phyloP scores from a whole-genome alignment of 1,284 basidiomycete species.

The Ustilago nuda region DNA sequence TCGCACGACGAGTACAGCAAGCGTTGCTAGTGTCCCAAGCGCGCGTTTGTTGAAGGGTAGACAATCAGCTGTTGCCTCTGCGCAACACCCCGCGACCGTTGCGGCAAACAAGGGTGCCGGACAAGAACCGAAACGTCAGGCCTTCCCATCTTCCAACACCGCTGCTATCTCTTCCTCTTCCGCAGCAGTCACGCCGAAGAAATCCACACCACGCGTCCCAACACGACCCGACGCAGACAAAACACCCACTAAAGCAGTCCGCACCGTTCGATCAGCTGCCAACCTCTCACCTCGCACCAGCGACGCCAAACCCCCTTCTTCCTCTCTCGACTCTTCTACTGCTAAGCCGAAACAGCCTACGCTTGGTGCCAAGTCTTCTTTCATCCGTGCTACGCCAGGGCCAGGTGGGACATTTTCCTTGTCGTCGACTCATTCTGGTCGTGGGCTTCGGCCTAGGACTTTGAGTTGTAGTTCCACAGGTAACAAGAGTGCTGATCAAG shows the following conservation, averaged over 20 bases:
- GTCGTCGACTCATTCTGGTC: slow-evolving; percentile 22
- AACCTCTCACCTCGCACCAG: slow-evolving; percentile 9
- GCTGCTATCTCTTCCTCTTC: background rate
- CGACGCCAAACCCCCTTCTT: background rate
- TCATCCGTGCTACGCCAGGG: slow-evolving; percentile 47
- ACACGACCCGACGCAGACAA: slow-evolving; percentile 15
- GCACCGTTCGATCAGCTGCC: slow-evolving; percentile 19
- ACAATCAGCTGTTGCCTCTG: background rate
- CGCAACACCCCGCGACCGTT: background rate
- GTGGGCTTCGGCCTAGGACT: slow-evolving; percentile 20
- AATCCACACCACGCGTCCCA: slow-evolving; percentile 1
- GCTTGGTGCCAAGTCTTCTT: slow-evolving; percentile 30
- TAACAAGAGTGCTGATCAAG: background rate
- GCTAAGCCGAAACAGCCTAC: slow-evolving; percentile 5
- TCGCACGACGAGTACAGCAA: slow-evolving; percentile 19
- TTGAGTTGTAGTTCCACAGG: slow-evolving; percentile 11
- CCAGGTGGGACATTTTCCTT: slow-evolving; percentile 47
- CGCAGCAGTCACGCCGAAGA: slow-evolving; percentile 5
- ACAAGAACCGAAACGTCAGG: background rate
- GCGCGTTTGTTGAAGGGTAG: background rate
- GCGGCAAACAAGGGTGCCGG: background rate
- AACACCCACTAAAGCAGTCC: slow-evolving; percentile 28
- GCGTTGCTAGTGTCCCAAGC: slow-evolving; percentile 9
- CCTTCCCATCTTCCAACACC: background rate
- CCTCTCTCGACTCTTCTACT: slow-evolving; percentile 15